Base-by-base conservation (phyloP, 2,329 filamentous ascomycete genomes). In the Chrysosphaeria jannelii region DNA sequence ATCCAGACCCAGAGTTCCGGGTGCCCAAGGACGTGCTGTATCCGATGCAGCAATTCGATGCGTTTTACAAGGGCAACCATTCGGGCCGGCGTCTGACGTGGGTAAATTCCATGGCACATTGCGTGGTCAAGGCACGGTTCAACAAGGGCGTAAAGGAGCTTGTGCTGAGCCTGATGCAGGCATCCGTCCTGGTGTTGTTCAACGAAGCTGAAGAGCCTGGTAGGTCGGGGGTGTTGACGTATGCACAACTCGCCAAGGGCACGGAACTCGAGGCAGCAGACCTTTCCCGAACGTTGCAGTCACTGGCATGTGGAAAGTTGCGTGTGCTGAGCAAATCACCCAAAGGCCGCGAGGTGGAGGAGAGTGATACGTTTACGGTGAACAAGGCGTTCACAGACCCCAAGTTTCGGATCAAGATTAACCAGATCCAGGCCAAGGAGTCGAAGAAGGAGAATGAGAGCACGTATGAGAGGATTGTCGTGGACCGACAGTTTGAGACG, bases 351-450 rank as follows among this genome's bases (percentile, higher is more conserved):
- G 79, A 97, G 0, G 64, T 97, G 33, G 57, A 58, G 28, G 38
- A 51, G 1, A 74, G 60, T 0, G 88, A 97, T 44, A 72, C 66
- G 0, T 97, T 97, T 37, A 62, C 61, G 0, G 66, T 89, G 37
- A 91, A 91, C 46, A 44, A 55, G 21, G 41, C 41, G 10, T 97
- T 97, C 44, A 49, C 49, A 3, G 70, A 91, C 38, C 57, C 66
- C 11, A 89, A 85, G 43, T 71, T 74, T 44, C 65, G 78, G 27
- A 67, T 97, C 47, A 97, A 97, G 51, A 91, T 97, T 51, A 97
- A 93, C 47, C 81, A 91, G 45, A 85, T 97, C 34, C 85, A 97
- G 45, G 58, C 91, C 23, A 88, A 85, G 46, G 85, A 97, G 47
- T 93, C 85, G 1, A 72, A 71, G 36, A 71, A 81, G 38, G 85